Conservation (phyloP, 345 rosid genomes). For the Eucalyptus marginata region DNA sequence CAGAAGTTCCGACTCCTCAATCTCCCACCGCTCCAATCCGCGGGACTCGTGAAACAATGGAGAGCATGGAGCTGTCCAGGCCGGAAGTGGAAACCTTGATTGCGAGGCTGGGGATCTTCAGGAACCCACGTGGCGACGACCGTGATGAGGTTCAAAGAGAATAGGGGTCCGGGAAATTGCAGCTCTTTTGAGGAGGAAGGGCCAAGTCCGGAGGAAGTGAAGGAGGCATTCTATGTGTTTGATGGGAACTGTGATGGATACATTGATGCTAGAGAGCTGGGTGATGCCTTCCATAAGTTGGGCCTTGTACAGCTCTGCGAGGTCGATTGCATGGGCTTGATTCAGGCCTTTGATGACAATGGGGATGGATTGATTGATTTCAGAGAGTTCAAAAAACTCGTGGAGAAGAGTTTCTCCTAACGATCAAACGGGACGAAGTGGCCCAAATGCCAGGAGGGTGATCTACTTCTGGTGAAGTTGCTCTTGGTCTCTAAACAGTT, state of each 20-base stretch:
- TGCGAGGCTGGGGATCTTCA: not conserved
- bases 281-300: constrained; percentile 13
- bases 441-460: not conserved
- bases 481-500: not conserved
- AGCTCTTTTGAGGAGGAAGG: constrained; percentile 28
- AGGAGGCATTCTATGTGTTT: constrained; percentile 43
- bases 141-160: not conserved
- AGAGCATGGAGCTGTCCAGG: not conserved
- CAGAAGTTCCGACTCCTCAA: not conserved
- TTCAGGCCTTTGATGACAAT: constrained; percentile 30
- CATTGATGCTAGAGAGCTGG: constrained; percentile 46
- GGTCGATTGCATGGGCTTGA: constrained; percentile 43
- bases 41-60: not conserved
- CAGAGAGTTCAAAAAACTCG: constrained; percentile 29
- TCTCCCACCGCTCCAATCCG: not conserved
- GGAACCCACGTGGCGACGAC: not conserved
- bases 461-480: no score
- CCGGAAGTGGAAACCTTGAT: constrained; percentile 22
- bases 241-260: constrained; percentile 57
- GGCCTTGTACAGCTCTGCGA: constrained; percentile 28
- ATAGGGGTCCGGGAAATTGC: constrained; percentile 7
- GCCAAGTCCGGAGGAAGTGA: constrained; percentile 19
- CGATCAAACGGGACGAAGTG: not conserved
- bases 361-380: constrained; percentile 44
- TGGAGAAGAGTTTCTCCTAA: constrained; percentile 28